Conservation (phyloP, 768 basidiomycete species). For the Chalciporus chontae region DNA sequence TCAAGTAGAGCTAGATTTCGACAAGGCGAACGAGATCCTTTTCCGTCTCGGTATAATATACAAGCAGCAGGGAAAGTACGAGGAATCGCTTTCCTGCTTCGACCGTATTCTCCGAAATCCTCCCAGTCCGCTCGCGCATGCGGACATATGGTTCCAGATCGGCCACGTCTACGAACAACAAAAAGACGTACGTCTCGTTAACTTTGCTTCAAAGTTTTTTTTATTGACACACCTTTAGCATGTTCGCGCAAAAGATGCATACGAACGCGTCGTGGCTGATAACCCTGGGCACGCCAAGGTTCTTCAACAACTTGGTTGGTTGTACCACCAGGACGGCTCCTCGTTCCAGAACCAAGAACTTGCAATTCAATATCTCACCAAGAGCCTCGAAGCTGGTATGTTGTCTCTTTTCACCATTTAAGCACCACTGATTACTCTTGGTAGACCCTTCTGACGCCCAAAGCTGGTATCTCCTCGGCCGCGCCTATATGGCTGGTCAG, state of each 20-base stretch:
- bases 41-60: constrained; percentile 99
- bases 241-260: constrained; percentile 87
- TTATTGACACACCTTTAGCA: constrained; percentile 49
- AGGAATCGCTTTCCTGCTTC: constrained; percentile 87
- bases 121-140: constrained; percentile 90
- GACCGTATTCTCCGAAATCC: constrained; percentile 95
- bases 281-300: constrained; percentile 96
- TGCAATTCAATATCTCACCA: constrained; percentile 90
- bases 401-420: not conserved
- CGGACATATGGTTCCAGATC: constrained; percentile 99
- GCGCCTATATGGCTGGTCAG: constrained; percentile 97
- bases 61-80: constrained; percentile 96
- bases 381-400: constrained; percentile 91
- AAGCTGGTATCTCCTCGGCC: constrained; percentile 97
- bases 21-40: constrained; percentile 97
- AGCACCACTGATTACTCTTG: not conserved
- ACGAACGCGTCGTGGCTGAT: constrained; percentile 90
- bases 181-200: constrained; percentile 67
- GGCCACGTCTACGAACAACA: constrained; percentile 98
- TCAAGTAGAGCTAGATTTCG: constrained; percentile 65
- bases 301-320: constrained; percentile 95
- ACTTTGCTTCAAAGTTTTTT: not conserved
- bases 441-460: constrained; percentile 94
- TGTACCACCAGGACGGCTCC: constrained; percentile 94
- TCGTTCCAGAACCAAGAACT: constrained; percentile 94